A percentile compares a stretch with the other conserved stretches of the same genome.
Conservation (phyloP, 257 asterid species). For the Plantago elongata region DNA sequence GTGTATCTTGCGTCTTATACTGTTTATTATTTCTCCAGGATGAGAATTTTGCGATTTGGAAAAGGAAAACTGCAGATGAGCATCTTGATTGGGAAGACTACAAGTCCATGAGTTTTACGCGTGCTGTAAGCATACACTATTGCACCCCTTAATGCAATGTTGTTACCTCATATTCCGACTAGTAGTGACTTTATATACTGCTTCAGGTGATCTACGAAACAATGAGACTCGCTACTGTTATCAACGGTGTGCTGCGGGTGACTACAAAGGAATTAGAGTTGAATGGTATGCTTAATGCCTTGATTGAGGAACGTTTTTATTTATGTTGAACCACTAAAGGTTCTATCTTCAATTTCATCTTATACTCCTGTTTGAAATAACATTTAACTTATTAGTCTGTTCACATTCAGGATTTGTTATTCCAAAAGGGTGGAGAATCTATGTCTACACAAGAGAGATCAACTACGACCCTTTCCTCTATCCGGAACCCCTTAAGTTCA, state of each 20-base stretch:
- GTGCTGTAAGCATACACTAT: slow-evolving; percentile 46
- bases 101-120: slow-evolving; percentile 63
- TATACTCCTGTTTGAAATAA: neutral
- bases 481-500: slow-evolving; percentile 59
- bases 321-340: no score
- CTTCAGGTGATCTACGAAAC: slow-evolving; percentile 59
- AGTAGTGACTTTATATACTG: neutral
- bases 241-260: slow-evolving; percentile 67
- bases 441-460: slow-evolving; percentile 69
- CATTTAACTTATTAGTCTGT: neutral
- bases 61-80: slow-evolving; percentile 35
- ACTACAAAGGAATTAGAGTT: slow-evolving; percentile 49
- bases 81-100: slow-evolving; percentile 56
- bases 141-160: neutral
- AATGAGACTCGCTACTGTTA: slow-evolving; percentile 54
- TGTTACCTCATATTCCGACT: neutral
- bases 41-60: slow-evolving; percentile 51
- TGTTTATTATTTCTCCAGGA: slow-evolving; percentile 31
- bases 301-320: no score
- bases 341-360: neutral
- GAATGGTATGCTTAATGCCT: slow-evolving; percentile 37
- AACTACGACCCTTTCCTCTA: slow-evolving; percentile 63
- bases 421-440: slow-evolving; percentile 83
- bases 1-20: neutral
- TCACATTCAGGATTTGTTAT: slow-evolving; percentile 41